Percentiles rank a stretch among this genome's conserved stretches.
Conservation (phyloP, 495 filamentous ascomycete species). For the Penicillium flavigenum region DNA sequence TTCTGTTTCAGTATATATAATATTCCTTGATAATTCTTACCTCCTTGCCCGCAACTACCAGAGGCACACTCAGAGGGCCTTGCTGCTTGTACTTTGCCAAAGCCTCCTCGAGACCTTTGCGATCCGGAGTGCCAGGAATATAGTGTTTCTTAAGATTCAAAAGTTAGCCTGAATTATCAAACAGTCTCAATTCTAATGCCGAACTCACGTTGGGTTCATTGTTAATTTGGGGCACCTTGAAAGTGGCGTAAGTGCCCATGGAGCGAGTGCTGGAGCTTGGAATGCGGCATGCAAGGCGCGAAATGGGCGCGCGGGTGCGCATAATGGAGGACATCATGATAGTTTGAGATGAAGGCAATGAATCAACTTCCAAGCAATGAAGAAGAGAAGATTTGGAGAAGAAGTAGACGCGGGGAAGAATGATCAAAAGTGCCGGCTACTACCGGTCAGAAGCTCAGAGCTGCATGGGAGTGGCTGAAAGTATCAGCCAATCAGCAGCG, state of each 20-base stretch:
- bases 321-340: slow-evolving; percentile 40
- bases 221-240: slow-evolving; percentile 81
- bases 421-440: slow-evolving; percentile 29
- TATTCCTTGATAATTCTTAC: slow-evolving; percentile 37
- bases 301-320: slow-evolving; percentile 33
- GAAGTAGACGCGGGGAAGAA: slow-evolving; percentile 26
- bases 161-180: slow-evolving; percentile 4
- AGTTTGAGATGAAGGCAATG: slow-evolving; percentile 4
- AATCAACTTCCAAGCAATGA: slow-evolving; percentile 1
- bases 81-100: slow-evolving; percentile 59
- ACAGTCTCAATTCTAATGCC: background rate
- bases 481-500: slow-evolving; percentile 14
- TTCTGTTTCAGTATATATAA: background rate
- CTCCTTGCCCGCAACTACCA: slow-evolving; percentile 77
- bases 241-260: slow-evolving; percentile 64
- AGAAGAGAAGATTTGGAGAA: slow-evolving; percentile 14
- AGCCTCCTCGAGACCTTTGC: slow-evolving; percentile 69
- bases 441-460: slow-evolving; percentile 19
- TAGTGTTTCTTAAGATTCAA: slow-evolving; percentile 70
- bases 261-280: slow-evolving; percentile 29
- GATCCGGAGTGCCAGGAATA: slow-evolving; percentile 73
- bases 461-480: background rate
- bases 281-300: slow-evolving; percentile 30
- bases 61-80: slow-evolving; percentile 67
- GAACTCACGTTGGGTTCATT: slow-evolving; percentile 90